phyloP scores from a whole-genome alignment of 2,329 filamentous ascomycete genomes.

The Hymenoscyphus linearis region DNA sequence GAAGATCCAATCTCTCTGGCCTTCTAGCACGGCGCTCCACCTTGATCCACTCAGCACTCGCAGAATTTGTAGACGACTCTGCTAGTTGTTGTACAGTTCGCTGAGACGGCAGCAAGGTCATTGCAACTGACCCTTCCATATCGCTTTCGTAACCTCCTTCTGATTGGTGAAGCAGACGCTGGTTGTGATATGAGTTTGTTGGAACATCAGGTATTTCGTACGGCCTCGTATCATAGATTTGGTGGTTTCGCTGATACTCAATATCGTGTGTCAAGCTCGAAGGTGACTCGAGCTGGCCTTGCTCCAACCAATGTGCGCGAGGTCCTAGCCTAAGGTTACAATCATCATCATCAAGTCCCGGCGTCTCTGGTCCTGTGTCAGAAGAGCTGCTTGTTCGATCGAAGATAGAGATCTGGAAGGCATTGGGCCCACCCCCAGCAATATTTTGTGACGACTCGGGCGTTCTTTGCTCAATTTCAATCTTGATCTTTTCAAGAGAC shows the following conservation, averaged over 20 bases:
- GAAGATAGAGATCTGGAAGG: conserved; percentile 42
- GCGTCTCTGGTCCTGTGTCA: conserved; percentile 41
- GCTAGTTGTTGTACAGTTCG: conserved; percentile 11
- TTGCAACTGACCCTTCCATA: conserved; percentile 20
- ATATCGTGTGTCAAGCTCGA: conserved; percentile 18
- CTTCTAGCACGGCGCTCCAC: conserved; percentile 15
- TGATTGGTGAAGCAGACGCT: conserved; percentile 13
- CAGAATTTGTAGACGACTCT: conserved; percentile 11
- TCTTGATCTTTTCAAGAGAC: conserved; percentile 36
- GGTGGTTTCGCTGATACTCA: conserved; percentile 11
- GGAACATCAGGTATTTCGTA: not conserved
- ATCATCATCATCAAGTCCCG: conserved; percentile 23
- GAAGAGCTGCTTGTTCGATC: conserved; percentile 46
- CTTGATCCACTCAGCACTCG: conserved; percentile 24
- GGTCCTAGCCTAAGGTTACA: conserved; percentile 23
- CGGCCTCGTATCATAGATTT: not conserved
- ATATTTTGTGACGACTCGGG: conserved; percentile 37
- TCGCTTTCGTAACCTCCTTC: conserved; percentile 29
- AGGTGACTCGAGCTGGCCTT: conserved; percentile 26
- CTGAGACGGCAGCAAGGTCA: conserved; percentile 19
- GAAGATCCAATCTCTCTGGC: conserved; percentile 25
- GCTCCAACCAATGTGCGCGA: conserved; percentile 23
- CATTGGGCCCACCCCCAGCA: conserved; percentile 32
- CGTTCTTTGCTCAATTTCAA: conserved; percentile 40
- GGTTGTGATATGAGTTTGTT: conserved; percentile 4